Evolutionary conservation across 1,284 basidiomycete species (phyloP).

Genomic region (Ceratobasidium sp.): DNA sequence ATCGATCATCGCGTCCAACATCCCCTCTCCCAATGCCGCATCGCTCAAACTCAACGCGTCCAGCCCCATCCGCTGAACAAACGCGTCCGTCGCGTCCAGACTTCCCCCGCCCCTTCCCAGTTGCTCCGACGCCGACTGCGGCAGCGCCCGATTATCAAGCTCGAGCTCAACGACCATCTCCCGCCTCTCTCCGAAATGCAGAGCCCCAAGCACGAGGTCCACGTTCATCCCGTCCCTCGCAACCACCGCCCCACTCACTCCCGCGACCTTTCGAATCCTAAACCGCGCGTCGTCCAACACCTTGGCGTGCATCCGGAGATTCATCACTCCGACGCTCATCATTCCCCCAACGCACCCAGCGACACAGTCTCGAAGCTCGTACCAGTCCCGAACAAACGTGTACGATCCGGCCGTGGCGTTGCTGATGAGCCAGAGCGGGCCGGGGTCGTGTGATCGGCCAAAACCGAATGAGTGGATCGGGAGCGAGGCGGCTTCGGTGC

Average conservation of each 20-base stretch:
- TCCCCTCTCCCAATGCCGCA: constrained; percentile 80
- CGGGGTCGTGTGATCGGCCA: constrained; percentile 95
- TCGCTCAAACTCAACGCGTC: constrained; percentile 75
- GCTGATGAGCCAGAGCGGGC: constrained; percentile 98
- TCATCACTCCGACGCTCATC: constrained; percentile 90
- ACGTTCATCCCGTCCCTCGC: constrained; percentile 91
- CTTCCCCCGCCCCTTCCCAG: constrained; percentile 39
- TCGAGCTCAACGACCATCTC: constrained; percentile 96
- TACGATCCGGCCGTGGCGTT: constrained; percentile 98
- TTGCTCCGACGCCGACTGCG: constrained; percentile 37
- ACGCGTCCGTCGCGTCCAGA: constrained; percentile 80
- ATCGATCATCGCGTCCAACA: constrained; percentile 93
- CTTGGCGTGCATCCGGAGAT: constrained; percentile 93
- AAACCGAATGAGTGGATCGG: constrained; percentile 98
- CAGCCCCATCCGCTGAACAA: constrained; percentile 80
- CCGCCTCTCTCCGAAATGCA: constrained; percentile 91
- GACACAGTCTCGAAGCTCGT: constrained; percentile 88
- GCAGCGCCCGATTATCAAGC: constrained; percentile 75
- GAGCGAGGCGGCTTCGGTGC: constrained; percentile 91
- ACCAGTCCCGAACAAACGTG: constrained; percentile 97
- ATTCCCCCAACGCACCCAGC: constrained; percentile 94
- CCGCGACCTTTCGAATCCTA: constrained; percentile 91
- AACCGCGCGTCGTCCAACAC: constrained; percentile 78
- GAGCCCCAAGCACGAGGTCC: constrained; percentile 93
- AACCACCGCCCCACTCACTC: constrained; percentile 85